A percentile compares a stretch with the other conserved stretches of the same genome.
Evolutionary conservation across 805 yeast species (phyloP).

Genomic region (Helenozyma baotianmanensis): DNA sequence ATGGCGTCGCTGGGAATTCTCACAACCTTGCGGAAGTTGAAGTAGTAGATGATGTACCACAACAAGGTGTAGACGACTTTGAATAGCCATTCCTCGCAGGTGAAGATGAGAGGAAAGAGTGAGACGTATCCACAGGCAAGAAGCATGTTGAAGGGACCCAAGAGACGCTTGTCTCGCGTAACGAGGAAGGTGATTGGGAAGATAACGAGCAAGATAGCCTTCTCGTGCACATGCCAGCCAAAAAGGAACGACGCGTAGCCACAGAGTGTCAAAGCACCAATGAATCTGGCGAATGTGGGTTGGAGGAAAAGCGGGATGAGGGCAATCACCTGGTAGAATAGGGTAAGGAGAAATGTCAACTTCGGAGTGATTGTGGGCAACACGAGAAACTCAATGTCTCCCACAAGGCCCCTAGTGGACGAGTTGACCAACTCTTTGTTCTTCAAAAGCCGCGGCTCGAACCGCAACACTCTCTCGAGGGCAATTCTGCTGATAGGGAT

Average conservation of each 20-base stretch:
- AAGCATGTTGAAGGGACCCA: conserved; percentile 66
- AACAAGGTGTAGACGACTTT: conserved; percentile 73
- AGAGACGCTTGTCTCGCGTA: conserved; percentile 62
- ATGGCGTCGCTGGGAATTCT: conserved; percentile 39
- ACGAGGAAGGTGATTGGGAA: conserved; percentile 82
- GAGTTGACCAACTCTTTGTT: conserved; percentile 26
- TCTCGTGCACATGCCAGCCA: conserved; percentile 99
- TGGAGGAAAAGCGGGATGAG: conserved; percentile 62
- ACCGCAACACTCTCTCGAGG: conserved; percentile 36
- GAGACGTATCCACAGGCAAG: conserved; percentile 82
- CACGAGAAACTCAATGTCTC: conserved; percentile 78
- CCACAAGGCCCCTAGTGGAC: conserved; percentile 82
- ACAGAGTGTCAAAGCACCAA: conserved; percentile 83
- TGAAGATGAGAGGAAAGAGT: conserved; percentile 79
- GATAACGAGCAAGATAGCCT: conserved; percentile 85
- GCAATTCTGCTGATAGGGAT: conserved; percentile 30
- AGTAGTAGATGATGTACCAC: conserved; percentile 78
- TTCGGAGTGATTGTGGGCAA: conserved; percentile 78
- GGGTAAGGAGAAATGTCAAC: conserved; percentile 70
- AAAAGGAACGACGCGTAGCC: conserved; percentile 88
- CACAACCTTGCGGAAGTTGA: conserved; percentile 68
- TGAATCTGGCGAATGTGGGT: conserved; percentile 73
- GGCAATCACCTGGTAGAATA: conserved; percentile 80
- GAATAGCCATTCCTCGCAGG: conserved; percentile 73
- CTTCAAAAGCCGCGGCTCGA: conserved; percentile 39